Evolutionary conservation across 1,284 basidiomycete species (phyloP).

Genomic region (Puccinia hordei): DNA sequence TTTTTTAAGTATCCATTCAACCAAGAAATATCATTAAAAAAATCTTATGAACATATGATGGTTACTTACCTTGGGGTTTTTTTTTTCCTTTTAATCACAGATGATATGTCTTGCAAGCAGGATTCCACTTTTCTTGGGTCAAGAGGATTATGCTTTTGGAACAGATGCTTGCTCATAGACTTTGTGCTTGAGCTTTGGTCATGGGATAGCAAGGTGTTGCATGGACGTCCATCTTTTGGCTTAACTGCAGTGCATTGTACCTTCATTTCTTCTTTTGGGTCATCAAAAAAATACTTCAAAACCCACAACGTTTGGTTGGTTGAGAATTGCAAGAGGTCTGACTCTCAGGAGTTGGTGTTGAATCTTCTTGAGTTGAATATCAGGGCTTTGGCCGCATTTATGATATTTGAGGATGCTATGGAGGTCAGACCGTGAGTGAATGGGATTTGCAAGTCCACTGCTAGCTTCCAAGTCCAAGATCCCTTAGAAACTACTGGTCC

Average conservation of each 20-base stretch:
- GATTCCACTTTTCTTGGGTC: not conserved
- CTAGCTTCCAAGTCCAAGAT: not conserved
- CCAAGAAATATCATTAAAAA: not conserved
- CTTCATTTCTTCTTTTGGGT: not conserved
- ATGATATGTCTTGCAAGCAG: not conserved
- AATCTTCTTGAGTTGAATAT: too few relatives aligned
- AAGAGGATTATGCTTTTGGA: not conserved
- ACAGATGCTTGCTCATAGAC: slow-evolving; percentile 5
- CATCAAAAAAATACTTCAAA: not conserved
- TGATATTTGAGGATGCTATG: not conserved
- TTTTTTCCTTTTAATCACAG: slow-evolving; percentile 3
- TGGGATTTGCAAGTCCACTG: too few relatives aligned
- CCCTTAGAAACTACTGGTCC: not conserved
- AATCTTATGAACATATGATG: too few relatives aligned
- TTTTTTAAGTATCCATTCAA: not conserved
- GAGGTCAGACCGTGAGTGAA: not conserved
- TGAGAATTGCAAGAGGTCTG: not conserved
- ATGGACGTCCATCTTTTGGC: too few relatives aligned
- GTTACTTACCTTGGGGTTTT: not conserved
- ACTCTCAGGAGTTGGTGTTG: not conserved
- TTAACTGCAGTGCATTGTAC: not conserved
- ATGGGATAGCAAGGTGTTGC: not conserved
- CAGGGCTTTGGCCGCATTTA: not conserved
- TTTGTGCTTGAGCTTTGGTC: slow-evolving; percentile 2
- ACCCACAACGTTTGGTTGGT: not conserved